Percentiles rank a stretch among this genome's conserved stretches.
phyloP scores from a whole-genome alignment of 345 rosid genomes.

The Sapria himalayana region DNA sequence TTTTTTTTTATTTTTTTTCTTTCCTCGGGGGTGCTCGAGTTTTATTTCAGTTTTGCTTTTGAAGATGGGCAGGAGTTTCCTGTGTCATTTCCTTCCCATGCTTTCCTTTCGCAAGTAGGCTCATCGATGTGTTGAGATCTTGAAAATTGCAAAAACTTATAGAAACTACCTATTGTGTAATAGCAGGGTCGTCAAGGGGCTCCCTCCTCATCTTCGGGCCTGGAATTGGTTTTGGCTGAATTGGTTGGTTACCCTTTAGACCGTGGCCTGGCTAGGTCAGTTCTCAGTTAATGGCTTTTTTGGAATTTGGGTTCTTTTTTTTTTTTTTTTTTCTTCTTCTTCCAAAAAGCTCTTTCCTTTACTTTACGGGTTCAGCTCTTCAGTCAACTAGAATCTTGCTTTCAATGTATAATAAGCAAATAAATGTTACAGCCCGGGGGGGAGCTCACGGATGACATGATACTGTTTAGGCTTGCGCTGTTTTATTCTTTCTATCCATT shows the following conservation, averaged over 20 bases:
- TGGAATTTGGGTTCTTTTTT: slow-evolving; percentile 36
- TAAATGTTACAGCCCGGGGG: no score
- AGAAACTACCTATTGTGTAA: slow-evolving; percentile 62
- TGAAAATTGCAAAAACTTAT: slow-evolving; percentile 37
- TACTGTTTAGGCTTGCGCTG: no score
- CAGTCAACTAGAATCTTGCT: no score
- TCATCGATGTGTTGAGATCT: slow-evolving; percentile 19
- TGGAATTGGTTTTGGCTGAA: slow-evolving; percentile 93
- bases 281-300: slow-evolving; percentile 41
- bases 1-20: background rate
- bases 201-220: slow-evolving; percentile 89
- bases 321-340: slow-evolving; percentile 31
- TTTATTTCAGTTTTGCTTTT: slow-evolving; percentile 17
- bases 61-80: slow-evolving; percentile 28
- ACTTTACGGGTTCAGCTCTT: slow-evolving; percentile 16
- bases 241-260: slow-evolving; percentile 62
- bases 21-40: slow-evolving; percentile 4
- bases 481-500: no score
- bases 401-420: no score
- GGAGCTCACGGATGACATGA: no score
- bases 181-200: slow-evolving; percentile 92
- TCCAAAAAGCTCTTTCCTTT: slow-evolving; percentile 17
- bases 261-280: slow-evolving; percentile 79
- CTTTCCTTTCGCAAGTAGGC: slow-evolving; percentile 35
- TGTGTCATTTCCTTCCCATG: slow-evolving; percentile 21